phyloP scores from a whole-genome alignment of 148 eudicot genomes.

The Rhododendron griersonianum region DNA sequence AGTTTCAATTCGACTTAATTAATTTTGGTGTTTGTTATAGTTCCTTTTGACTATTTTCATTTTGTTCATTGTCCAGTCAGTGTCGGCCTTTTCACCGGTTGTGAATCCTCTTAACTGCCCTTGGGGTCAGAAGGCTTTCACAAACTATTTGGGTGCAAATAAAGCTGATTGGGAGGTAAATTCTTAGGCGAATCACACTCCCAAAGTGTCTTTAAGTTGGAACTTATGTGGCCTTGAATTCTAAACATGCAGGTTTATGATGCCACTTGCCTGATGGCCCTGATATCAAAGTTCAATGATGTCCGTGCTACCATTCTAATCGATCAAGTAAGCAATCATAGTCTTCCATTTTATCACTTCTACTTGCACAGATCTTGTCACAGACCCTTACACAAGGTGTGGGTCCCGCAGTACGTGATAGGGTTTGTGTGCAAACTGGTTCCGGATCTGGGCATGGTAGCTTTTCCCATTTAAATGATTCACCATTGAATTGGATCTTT shows the following conservation, averaged over 20 bases:
- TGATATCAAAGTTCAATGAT: constrained; percentile 64
- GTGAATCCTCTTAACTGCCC: constrained; percentile 81
- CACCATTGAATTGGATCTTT: background rate
- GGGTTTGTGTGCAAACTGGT: background rate
- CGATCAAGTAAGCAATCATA: constrained; percentile 64
- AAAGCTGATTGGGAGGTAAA: constrained; percentile 90
- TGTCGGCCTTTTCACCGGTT: constrained; percentile 90
- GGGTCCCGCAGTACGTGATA: background rate
- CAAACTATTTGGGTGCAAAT: constrained; percentile 81
- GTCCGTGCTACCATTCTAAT: constrained; percentile 74
- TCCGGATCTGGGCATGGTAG: background rate
- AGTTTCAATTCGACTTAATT: background rate
- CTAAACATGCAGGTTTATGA: constrained; percentile 76
- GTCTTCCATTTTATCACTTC: background rate
- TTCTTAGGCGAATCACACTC: constrained; percentile 5
- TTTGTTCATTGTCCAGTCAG: constrained; percentile 51
- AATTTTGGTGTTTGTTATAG: background rate
- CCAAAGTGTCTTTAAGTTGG: background rate
- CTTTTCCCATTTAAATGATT: background rate
- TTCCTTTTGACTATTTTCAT: background rate
- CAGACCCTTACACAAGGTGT: background rate
- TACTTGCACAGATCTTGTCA: background rate
- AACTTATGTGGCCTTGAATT: background rate
- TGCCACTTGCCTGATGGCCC: constrained; percentile 73
- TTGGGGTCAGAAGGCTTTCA: constrained; percentile 99